Evolutionary conservation across 371 early-diverging fungal species (phyloP).

Genomic region (Capniomyces stellatus): DNA sequence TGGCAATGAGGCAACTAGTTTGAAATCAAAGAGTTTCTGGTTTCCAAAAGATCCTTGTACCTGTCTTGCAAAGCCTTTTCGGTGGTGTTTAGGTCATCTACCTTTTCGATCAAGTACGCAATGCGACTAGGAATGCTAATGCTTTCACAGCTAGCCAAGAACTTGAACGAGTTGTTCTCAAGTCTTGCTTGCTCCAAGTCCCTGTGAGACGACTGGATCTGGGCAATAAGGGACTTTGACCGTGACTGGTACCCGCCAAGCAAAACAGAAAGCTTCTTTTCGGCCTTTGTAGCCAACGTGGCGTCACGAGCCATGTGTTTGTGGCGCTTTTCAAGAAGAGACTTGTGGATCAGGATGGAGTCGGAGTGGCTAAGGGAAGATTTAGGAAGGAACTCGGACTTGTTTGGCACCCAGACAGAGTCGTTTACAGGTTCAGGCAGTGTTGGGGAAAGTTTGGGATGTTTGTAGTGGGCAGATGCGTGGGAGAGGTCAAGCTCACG

Average conservation of each 20-base stretch:
- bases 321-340: constrained; percentile 32
- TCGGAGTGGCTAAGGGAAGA: neutral
- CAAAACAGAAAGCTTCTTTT: constrained; percentile 56
- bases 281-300: constrained; percentile 57
- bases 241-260: constrained; percentile 58
- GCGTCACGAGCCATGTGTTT: constrained; percentile 60
- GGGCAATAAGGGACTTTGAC: constrained; percentile 28
- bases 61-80: neutral
- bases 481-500: neutral
- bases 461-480: neutral
- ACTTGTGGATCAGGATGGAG: constrained; percentile 7
- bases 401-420: constrained; percentile 6
- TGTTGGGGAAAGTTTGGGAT: too few relatives aligned
- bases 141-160: neutral
- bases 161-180: neutral
- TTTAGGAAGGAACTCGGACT: neutral
- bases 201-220: neutral
- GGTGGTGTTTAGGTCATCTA: neutral
- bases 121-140: neutral
- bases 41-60: neutral
- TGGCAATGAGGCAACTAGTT: too few relatives aligned
- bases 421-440: constrained; percentile 4
- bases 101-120: neutral
- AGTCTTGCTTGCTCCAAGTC: neutral
- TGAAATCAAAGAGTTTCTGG: too few relatives aligned